These are phyloP conservation scores for Erysimum cheiri DNA, from an alignment of 441 rosid species.

Conservation along the genomic window DNA sequence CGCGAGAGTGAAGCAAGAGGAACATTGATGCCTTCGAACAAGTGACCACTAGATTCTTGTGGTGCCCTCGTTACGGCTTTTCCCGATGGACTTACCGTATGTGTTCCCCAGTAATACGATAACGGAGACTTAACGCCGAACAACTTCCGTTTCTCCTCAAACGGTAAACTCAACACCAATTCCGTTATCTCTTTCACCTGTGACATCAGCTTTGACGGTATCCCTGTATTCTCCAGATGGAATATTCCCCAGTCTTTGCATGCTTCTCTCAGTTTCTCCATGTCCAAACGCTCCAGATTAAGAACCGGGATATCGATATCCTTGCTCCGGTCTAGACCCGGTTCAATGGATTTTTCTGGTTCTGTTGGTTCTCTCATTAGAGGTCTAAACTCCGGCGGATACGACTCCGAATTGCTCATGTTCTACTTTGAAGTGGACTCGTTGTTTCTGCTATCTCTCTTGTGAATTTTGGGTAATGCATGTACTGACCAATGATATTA, in stretches of 20 bases:
- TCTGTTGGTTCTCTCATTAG: not conserved
- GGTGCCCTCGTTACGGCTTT: conserved; percentile 40
- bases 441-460: not conserved
- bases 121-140: conserved; percentile 41
- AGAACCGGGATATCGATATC: conserved; percentile 50
- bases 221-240: conserved; percentile 61
- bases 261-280: conserved; percentile 53
- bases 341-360: not conserved
- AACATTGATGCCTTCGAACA: conserved; percentile 68
- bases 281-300: conserved; percentile 51
- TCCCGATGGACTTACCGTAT: conserved; percentile 59
- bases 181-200: conserved; percentile 49
- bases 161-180: conserved; percentile 52
- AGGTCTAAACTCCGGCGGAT: conserved; percentile 58
- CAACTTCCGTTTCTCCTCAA: conserved; percentile 52
- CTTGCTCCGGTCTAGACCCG: not conserved
- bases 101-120: conserved; percentile 75
- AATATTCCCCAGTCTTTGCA: conserved; percentile 72
- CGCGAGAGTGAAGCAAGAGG: conserved; percentile 51
- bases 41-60: conserved; percentile 39
- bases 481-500: not conserved
- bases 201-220: conserved; percentile 50
- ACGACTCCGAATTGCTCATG: conserved; percentile 50
- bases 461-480: not conserved
- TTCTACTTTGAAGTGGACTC: not conserved